These are phyloP conservation scores for Mucor velutinosus DNA, from an alignment of 371 early-diverging fungal species.

Conservation along the genomic window DNA sequence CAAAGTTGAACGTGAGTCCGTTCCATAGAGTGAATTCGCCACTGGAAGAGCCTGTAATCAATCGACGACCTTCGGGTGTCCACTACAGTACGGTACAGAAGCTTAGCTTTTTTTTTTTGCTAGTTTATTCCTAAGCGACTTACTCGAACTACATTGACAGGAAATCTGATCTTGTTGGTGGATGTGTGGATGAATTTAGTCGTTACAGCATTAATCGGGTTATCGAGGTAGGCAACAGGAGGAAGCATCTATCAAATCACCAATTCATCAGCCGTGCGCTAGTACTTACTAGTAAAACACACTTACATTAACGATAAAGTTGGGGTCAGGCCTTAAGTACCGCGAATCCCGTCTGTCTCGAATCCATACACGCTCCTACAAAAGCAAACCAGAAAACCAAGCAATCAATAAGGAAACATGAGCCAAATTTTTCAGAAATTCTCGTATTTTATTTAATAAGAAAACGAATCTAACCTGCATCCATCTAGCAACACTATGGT, in stretches of 20 bases:
- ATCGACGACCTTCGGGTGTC: slow-evolving; percentile 98
- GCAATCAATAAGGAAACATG: slow-evolving; percentile 11
- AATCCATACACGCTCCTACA: slow-evolving; percentile 61
- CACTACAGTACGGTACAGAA: slow-evolving; percentile 57
- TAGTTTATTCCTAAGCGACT: slow-evolving; percentile 12
- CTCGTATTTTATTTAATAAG: not conserved
- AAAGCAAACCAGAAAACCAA: slow-evolving; percentile 10
- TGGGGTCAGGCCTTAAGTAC: slow-evolving; percentile 81
- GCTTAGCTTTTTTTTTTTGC: not conserved
- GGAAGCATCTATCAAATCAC: slow-evolving; percentile 61
- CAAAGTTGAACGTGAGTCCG: slow-evolving; percentile 99
- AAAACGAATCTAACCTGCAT: slow-evolving; percentile 63
- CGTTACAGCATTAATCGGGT: slow-evolving; percentile 83
- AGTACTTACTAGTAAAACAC: not conserved
- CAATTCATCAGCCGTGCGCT: not conserved
- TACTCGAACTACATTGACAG: slow-evolving; percentile 94
- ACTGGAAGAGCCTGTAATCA: slow-evolving; percentile 96
- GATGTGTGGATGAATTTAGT: slow-evolving; percentile 97
- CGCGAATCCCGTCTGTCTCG: slow-evolving; percentile 65
- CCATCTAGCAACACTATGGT: slow-evolving; percentile 83
- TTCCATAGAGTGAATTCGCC: slow-evolving; percentile 99
- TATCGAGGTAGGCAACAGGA: slow-evolving; percentile 76
- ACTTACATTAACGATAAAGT: slow-evolving; percentile 85
- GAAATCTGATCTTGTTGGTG: slow-evolving; percentile 96
- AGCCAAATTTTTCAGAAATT: not conserved